Evolutionary conservation across 225 moss, liverwort and hornwort species (phyloP).

Genomic region (Asterella californica): DNA sequence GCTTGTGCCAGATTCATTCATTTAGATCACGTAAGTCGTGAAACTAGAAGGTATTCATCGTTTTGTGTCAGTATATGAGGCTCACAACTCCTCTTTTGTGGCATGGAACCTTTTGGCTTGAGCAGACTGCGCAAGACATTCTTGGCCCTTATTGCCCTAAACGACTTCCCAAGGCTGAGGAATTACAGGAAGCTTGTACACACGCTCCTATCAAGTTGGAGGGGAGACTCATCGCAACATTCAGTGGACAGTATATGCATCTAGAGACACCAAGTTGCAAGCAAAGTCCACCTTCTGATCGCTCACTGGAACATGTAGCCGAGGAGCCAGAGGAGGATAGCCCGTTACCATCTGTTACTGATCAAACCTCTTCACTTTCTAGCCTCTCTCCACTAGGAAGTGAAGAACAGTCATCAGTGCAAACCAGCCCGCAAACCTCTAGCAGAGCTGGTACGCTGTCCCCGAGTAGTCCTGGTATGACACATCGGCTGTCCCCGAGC

Average conservation of each 20-base stretch:
- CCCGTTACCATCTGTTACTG: neutral
- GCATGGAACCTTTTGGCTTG: neutral
- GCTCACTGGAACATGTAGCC: neutral
- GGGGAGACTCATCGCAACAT: constrained; percentile 48
- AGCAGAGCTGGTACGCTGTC: neutral
- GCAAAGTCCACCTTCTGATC: neutral
- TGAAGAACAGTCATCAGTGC: neutral
- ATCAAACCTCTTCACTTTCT: neutral
- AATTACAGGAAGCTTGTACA: constrained; percentile 41
- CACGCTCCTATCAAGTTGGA: constrained; percentile 49
- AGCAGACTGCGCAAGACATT: constrained; percentile 70
- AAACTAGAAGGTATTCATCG: neutral
- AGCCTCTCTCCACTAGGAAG: neutral
- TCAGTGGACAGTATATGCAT: constrained; percentile 58
- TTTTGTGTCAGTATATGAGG: neutral
- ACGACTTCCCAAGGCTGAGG: constrained; percentile 48
- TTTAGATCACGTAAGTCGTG: neutral
- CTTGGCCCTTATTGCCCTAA: constrained; percentile 81
- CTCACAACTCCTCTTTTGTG: neutral
- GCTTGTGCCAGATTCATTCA: neutral
- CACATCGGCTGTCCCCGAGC: neutral
- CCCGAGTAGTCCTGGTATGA: neutral
- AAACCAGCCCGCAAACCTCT: constrained; percentile 5
- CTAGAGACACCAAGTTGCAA: constrained; percentile 20
- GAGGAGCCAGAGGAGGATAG: constrained; percentile 1